These are phyloP conservation scores for Wallacemonas rigidus DNA, from an alignment of 208 protist genomes.

Conservation along the genomic window DNA sequence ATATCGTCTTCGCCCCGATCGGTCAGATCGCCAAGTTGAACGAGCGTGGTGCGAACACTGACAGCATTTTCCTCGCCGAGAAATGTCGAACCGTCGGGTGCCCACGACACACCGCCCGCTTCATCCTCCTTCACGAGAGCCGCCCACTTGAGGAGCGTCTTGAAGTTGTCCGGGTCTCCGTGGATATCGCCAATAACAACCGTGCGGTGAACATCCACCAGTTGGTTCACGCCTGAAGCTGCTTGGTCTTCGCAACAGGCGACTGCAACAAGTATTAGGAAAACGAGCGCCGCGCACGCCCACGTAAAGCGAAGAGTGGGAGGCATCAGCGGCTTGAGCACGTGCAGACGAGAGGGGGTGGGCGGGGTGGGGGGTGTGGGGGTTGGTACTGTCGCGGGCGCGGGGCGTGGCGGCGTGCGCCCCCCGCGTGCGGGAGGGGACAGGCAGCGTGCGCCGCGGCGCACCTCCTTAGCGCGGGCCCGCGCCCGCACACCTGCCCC, in stretches of 20 bases:
- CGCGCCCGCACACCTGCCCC: too few species aligned
- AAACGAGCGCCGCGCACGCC: not conserved
- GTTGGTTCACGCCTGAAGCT: not conserved
- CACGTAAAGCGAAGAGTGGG: not conserved
- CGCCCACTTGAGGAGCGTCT: constrained; percentile 47
- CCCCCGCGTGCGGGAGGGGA: too few species aligned
- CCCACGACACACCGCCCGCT: constrained; percentile 16
- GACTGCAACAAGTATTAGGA: not conserved
- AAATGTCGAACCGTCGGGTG: not conserved
- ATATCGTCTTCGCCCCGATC: constrained; percentile 74
- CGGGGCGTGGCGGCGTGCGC: too few species aligned
- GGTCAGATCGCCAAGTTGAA: constrained; percentile 83
- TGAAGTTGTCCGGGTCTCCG: constrained; percentile 66
- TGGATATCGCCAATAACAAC: constrained; percentile 77
- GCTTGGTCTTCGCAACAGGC: not conserved
- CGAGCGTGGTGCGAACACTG: constrained; percentile 50
- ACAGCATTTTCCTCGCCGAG: not conserved
- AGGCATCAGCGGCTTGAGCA: too few species aligned
- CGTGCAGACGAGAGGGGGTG: too few species aligned
- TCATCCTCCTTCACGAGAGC: constrained; percentile 32
- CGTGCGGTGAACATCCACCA: constrained; percentile 57
- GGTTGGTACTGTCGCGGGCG: too few species aligned
- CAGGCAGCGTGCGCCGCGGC: too few species aligned
- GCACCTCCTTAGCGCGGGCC: too few species aligned
- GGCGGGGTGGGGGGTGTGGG: too few species aligned